These are phyloP conservation scores for Colletotrichum kahawae DNA, from an alignment of 2,329 filamentous ascomycete genomes.

Conservation along the genomic window DNA sequence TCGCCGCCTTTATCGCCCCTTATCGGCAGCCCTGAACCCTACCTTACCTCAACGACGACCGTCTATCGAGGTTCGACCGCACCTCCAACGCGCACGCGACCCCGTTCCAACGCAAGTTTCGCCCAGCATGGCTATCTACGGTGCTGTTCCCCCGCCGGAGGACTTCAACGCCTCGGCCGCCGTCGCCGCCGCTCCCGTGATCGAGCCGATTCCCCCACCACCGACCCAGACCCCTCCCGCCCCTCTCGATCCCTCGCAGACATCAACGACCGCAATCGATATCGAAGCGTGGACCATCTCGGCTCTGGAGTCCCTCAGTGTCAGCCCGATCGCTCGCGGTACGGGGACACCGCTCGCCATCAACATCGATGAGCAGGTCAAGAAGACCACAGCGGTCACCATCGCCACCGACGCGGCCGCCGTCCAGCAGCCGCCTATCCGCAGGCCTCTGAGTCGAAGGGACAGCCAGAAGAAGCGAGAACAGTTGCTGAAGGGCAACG, in stretches of 20 bases:
- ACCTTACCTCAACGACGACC: not conserved
- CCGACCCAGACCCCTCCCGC: conserved; percentile 11
- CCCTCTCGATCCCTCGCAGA: conserved; percentile 26
- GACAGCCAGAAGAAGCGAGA: conserved; percentile 71
- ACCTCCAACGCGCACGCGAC: not conserved
- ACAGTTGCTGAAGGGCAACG: conserved; percentile 83
- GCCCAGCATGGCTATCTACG: conserved; percentile 55
- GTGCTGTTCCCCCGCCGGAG: conserved; percentile 55
- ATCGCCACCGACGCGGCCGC: conserved; percentile 21
- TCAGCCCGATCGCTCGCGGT: conserved; percentile 62
- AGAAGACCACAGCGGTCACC: not conserved
- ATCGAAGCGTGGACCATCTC: conserved; percentile 72
- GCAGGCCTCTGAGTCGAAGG: conserved; percentile 51
- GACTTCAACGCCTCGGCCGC: conserved; percentile 22
- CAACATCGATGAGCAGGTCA: conserved; percentile 67
- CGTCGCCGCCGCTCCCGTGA: conserved; percentile 19
- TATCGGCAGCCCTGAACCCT: conserved; percentile 20
- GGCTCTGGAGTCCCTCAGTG: conserved; percentile 59
- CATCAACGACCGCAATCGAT: conserved; percentile 47
- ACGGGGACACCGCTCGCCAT: conserved; percentile 73
- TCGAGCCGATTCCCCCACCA: conserved; percentile 25
- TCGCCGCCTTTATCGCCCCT: conserved; percentile 5
- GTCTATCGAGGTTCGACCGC: not conserved
- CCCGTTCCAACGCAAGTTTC: not conserved
- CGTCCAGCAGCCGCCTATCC: conserved; percentile 37